phyloP scores from a whole-genome alignment of 2,329 filamentous ascomycete genomes.

The Colletotrichum lindemuthianum region DNA sequence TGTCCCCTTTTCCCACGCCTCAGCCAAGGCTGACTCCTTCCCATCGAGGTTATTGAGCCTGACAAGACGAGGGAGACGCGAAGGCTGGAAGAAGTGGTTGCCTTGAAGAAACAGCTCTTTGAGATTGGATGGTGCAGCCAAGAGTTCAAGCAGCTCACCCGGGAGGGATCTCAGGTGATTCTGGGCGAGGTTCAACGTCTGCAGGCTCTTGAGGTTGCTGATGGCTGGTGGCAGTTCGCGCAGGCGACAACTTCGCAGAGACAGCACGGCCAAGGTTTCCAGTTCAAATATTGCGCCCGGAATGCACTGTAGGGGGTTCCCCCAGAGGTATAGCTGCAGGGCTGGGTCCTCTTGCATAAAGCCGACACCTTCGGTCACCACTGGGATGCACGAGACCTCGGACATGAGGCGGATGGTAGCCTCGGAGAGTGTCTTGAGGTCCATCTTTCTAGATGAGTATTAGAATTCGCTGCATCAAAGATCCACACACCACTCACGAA shows the following conservation, averaged over 20 bases:
- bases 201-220: conserved; percentile 65
- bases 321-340: conserved; percentile 69
- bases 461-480: neutral
- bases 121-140: conserved; percentile 58
- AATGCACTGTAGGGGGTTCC: conserved; percentile 65
- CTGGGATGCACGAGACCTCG: conserved; percentile 63
- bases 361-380: conserved; percentile 64
- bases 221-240: conserved; percentile 70
- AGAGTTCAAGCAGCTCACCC: conserved; percentile 68
- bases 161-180: conserved; percentile 71
- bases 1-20: conserved; percentile 23
- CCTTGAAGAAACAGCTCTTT: conserved; percentile 66
- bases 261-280: conserved; percentile 70
- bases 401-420: conserved; percentile 66
- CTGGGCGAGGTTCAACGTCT: conserved; percentile 72
- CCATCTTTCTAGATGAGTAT: conserved; percentile 50
- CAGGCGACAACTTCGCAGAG: conserved; percentile 71
- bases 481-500: conserved; percentile 57
- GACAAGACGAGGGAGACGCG: conserved; percentile 12
- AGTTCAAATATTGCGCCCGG: conserved; percentile 71
- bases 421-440: conserved; percentile 64
- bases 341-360: conserved; percentile 68
- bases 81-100: conserved; percentile 66
- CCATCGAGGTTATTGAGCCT: conserved; percentile 37
- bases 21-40: conserved; percentile 26